Evolutionary conservation across 352 stramenopile species (phyloP), one percentile per base, ranked within the genome.

Genomic region (Peronosclerospora sorghi): DNA sequence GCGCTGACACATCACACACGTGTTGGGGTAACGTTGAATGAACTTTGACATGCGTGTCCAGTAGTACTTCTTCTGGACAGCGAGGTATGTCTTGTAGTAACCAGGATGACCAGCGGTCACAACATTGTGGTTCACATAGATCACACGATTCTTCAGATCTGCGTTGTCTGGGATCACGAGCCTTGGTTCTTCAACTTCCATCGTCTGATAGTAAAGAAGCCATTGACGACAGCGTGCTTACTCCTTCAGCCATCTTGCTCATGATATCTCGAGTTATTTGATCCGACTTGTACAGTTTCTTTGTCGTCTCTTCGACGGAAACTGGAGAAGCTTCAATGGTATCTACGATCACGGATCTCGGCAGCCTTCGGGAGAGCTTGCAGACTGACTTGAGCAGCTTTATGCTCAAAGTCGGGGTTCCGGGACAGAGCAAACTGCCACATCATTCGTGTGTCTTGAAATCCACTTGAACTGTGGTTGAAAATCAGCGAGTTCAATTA

Each of bases 31-130:
- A 14, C 28, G 28, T 9, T 56, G 46, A 9, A 60, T 51, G 15
- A 51, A 60, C 35, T 56, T 60, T 9, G n/a, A 27, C 38, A 54
- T 54, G 14, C 29, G 30, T 0, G 37, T 36, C 30, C 47, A 54
- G 10, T 52, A 45, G 15, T 52, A 52, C 15, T 41, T 39, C 7
- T 27, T 32, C 9, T 41, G 36, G 1, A 38, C 35, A 2, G 13
- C 45, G 2, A 52, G 12, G 28, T 45, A 43, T 23, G 35, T 52
- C 45, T 52, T 52, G 35, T 30, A 40, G 20, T 45, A 52, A 14
- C 27, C 45, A 9, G 28, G 35, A 23, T 48, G 20, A 23, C 35
- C 32, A 35, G 32, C 26, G 8, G 34, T 28, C n/a, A 49, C 32
- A n/a, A 27, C 41, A 41, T 49, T 17, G 18, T 56, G 35, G 8